Evolutionary conservation across 2,329 filamentous ascomycete species (phyloP).

Genomic region (Diaporthe destruens): DNA sequence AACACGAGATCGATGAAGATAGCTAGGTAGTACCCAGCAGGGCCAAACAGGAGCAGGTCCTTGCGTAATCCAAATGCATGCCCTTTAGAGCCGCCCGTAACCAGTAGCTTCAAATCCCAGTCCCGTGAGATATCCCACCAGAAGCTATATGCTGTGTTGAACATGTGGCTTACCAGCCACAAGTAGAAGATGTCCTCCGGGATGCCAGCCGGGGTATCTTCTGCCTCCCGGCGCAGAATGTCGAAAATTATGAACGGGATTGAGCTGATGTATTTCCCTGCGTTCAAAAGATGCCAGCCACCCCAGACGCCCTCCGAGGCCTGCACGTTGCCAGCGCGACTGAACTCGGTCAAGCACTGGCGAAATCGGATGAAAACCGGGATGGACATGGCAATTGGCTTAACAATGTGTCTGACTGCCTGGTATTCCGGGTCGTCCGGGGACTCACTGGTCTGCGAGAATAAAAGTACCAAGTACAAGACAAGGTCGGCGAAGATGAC

Average conservation of each 20-base stretch:
- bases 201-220: constrained; percentile 10
- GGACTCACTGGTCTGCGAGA: constrained; percentile 2
- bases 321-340: constrained; percentile 3
- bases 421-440: constrained; percentile 16
- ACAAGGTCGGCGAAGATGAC: constrained; percentile 5
- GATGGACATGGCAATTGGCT: constrained; percentile 21
- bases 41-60: constrained; percentile 1
- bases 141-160: constrained; percentile 18
- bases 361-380: constrained; percentile 1
- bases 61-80: constrained; percentile 4
- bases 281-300: constrained; percentile 21
- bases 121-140: constrained; percentile 29
- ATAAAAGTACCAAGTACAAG: not conserved
- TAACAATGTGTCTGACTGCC: constrained; percentile 12
- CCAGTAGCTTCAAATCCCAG: constrained; percentile 18
- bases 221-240: constrained; percentile 14
- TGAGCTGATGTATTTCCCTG: constrained; percentile 28
- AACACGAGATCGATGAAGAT: not conserved
- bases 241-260: constrained; percentile 27
- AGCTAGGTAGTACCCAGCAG: constrained; percentile 8
- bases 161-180: constrained; percentile 11
- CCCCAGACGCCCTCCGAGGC: constrained; percentile 15
- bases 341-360: constrained; percentile 19
- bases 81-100: not conserved
- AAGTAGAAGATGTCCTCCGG: constrained; percentile 20